Conservation (phyloP, 192 early-diverging fungal genomes). For the Jimgerdemannia flammicorona region DNA sequence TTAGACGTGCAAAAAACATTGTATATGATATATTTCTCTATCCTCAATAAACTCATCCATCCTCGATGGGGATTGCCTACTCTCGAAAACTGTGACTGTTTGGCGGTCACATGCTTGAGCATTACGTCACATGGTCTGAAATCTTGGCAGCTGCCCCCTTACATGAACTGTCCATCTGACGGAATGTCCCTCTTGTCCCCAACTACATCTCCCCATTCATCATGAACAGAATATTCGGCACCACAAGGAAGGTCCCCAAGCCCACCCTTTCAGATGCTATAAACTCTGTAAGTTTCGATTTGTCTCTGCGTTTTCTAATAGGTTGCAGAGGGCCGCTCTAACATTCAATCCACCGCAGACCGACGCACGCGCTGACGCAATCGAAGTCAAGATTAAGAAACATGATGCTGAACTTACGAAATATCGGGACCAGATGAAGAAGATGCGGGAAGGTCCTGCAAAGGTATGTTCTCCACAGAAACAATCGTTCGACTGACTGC, state of each 20-base stretch:
- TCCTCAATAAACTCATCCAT: too few relatives aligned
- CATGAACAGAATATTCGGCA: constrained; percentile 95
- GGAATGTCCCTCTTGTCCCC: constrained; percentile 27
- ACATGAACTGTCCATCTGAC: too few relatives aligned
- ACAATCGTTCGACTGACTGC: too few relatives aligned
- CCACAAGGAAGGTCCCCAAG: constrained; percentile 79
- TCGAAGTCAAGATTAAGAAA: constrained; percentile 93
- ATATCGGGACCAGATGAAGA: constrained; percentile 92
- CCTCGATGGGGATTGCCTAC: too few relatives aligned
- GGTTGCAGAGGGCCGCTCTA: neutral
- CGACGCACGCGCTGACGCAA: constrained; percentile 78
- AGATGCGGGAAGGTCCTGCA: constrained; percentile 84
- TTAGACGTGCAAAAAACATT: too few relatives aligned
- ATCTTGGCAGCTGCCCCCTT: neutral
- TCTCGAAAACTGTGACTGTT: neutral
- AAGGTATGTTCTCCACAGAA: constrained; percentile 47
- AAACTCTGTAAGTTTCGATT: constrained; percentile 40
- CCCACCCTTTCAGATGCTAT: constrained; percentile 91
- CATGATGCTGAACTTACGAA: constrained; percentile 89
- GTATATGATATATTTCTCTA: too few relatives aligned
- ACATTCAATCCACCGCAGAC: constrained; percentile 48
- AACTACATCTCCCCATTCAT: constrained; percentile 24
- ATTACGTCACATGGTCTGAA: neutral
- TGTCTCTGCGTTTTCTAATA: constrained; percentile 12
- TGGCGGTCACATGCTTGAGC: neutral